phyloP scores from a whole-genome alignment of 192 early-diverging fungal species.

The Spinellus fusiger region DNA sequence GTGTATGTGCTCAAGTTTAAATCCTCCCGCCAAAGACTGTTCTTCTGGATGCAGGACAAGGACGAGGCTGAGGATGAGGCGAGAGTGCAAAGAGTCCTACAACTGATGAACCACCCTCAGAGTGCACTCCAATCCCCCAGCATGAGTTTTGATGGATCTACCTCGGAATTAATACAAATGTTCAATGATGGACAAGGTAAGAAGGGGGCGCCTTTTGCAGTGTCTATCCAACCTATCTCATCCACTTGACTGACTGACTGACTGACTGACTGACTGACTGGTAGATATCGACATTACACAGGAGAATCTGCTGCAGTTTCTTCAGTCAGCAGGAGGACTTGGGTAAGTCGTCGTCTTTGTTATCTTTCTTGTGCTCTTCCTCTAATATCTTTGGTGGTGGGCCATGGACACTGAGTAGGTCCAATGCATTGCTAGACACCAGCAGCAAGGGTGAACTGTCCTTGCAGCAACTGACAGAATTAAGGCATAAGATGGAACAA shows the following conservation, averaged over 20 bases:
- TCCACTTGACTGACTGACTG: too few relatives aligned
- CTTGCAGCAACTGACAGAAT: not conserved
- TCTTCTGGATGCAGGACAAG: conserved; percentile 82
- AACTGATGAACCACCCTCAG: conserved; percentile 46
- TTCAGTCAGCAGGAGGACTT: conserved; percentile 24
- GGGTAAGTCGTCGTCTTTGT: conserved; percentile 9
- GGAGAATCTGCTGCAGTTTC: conserved; percentile 21
- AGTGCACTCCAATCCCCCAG: conserved; percentile 21
- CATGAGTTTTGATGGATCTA: conserved; percentile 5
- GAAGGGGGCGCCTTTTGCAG: too few relatives aligned
- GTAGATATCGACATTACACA: conserved; percentile 19
- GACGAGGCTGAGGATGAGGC: conserved; percentile 54
- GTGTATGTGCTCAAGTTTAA: conserved; percentile 78
- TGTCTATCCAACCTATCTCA: too few relatives aligned
- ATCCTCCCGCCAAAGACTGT: conserved; percentile 67
- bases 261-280: not conserved
- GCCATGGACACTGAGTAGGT: too few relatives aligned
- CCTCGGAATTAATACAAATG: conserved; percentile 9
- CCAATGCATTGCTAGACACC: too few relatives aligned
- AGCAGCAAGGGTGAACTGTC: too few relatives aligned
- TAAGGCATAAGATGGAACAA: not conserved
- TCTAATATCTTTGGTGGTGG: not conserved
- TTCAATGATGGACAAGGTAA: conserved; percentile 6
- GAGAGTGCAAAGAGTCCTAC: conserved; percentile 50
- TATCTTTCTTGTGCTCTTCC: not conserved